Percentiles rank a stretch among this genome's conserved stretches.
phyloP scores from a whole-genome alignment of 331 rosid genomes.

The Prunus yedoensis region DNA sequence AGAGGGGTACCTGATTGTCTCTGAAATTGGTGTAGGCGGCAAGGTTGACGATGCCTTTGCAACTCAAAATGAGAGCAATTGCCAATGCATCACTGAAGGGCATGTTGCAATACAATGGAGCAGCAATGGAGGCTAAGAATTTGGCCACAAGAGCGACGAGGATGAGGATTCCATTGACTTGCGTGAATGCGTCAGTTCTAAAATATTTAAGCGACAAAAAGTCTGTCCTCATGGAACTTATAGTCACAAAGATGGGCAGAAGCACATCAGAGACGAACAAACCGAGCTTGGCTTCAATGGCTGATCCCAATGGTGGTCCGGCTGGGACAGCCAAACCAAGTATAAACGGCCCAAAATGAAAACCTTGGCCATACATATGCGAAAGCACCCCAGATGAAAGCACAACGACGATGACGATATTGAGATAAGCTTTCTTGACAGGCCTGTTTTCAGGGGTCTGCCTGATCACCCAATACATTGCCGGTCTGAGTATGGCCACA shows the following conservation, averaged over 20 bases:
- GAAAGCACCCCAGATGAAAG: constrained; percentile 16
- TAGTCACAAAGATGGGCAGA: constrained; percentile 24
- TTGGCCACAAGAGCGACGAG: constrained; percentile 12
- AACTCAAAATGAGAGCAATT: constrained; percentile 42
- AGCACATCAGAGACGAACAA: constrained; percentile 26
- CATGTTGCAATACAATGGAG: constrained; percentile 34
- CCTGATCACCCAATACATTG: constrained; percentile 40
- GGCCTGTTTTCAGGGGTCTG: constrained; percentile 51
- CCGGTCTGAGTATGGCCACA: constrained; percentile 21
- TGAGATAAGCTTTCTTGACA: constrained; percentile 14
- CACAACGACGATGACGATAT: constrained; percentile 19
- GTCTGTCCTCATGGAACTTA: constrained; percentile 33
- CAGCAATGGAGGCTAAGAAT: background rate
- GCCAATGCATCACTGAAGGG: constrained; percentile 37
- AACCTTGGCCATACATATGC: background rate
- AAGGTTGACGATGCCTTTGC: constrained; percentile 45
- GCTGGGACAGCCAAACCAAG: constrained; percentile 51
- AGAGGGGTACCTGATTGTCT: constrained; percentile 10
- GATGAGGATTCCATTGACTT: background rate
- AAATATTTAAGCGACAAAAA: background rate
- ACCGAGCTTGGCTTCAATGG: constrained; percentile 38
- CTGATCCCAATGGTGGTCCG: constrained; percentile 54
- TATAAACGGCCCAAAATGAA: constrained; percentile 27
- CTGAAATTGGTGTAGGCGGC: background rate
- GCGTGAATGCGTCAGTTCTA: background rate